Conservation (phyloP, 768 basidiomycete genomes). For the Mycena indigotica region DNA sequence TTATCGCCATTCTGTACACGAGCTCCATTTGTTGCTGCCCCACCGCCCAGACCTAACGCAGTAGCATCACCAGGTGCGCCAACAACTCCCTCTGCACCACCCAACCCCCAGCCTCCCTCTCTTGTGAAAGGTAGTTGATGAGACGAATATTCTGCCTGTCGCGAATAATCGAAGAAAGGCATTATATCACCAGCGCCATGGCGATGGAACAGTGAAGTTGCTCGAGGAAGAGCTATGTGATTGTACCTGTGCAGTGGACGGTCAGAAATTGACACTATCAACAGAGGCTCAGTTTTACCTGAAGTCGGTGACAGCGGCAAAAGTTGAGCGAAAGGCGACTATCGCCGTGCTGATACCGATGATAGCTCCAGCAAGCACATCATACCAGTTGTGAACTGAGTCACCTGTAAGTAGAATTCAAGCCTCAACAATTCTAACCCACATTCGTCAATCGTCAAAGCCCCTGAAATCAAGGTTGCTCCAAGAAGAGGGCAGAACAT, state of each 20-base stretch:
- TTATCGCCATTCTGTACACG: not conserved
- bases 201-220: conserved; percentile 46
- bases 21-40: not conserved
- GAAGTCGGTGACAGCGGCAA: conserved; percentile 58
- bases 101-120: conserved; percentile 48
- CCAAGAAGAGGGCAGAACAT: conserved; percentile 60
- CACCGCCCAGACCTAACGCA: conserved; percentile 22
- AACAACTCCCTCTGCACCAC: conserved; percentile 35
- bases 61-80: conserved; percentile 50
- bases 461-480: conserved; percentile 56
- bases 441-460: conserved; percentile 60
- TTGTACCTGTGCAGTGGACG: conserved; percentile 44
- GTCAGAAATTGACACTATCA: not conserved
- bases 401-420: not conserved
- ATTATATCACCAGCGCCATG: conserved; percentile 26
- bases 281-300: conserved; percentile 13
- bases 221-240: conserved; percentile 56
- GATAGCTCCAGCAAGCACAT: conserved; percentile 53
- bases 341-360: conserved; percentile 52
- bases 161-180: conserved; percentile 40
- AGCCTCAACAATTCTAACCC: conserved; percentile 22
- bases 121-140: conserved; percentile 44
- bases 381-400: conserved; percentile 58
- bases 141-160: conserved; percentile 28
- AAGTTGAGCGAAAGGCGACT: conserved; percentile 57